These are phyloP conservation scores for Akanthomyces dipterigenus DNA, from an alignment of 2,329 filamentous ascomycete species.

Conservation along the genomic window DNA sequence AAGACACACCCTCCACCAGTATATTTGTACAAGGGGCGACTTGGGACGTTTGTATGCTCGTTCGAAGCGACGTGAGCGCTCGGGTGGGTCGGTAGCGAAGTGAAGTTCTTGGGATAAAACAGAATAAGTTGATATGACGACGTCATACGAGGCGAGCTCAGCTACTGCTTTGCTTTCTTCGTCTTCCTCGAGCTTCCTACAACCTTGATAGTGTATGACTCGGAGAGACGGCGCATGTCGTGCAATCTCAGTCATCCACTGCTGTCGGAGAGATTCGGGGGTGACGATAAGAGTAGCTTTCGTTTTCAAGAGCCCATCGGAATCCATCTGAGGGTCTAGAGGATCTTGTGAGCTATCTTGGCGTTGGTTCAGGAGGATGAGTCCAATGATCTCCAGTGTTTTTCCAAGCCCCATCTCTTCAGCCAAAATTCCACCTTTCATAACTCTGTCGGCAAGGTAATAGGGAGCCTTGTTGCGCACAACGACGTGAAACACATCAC, in stretches of 20 bases:
- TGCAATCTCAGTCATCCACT: slow-evolving; percentile 56
- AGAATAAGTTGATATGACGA: slow-evolving; percentile 59
- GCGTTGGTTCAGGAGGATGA: slow-evolving; percentile 59
- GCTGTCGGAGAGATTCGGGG: slow-evolving; percentile 47
- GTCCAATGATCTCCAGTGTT: slow-evolving; percentile 66
- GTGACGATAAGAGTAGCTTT: slow-evolving; percentile 56
- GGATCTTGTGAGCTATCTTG: slow-evolving; percentile 12
- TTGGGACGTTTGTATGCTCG: slow-evolving; percentile 59
- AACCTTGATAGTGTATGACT: slow-evolving; percentile 51
- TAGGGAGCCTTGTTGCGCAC: slow-evolving; percentile 43
- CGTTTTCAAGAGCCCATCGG: slow-evolving; percentile 35
- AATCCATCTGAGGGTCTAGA: background rate
- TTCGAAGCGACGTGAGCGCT: slow-evolving; percentile 58
- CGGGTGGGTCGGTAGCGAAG: slow-evolving; percentile 63
- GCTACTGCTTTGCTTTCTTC: slow-evolving; percentile 35
- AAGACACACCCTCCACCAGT: slow-evolving; percentile 79
- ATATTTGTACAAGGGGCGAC: slow-evolving; percentile 73
- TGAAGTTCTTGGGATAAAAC: slow-evolving; percentile 76
- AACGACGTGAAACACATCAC: slow-evolving; percentile 55
- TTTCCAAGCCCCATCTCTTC: slow-evolving; percentile 84
- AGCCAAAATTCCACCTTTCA: slow-evolving; percentile 60
- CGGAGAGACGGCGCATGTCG: slow-evolving; percentile 51
- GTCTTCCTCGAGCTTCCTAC: slow-evolving; percentile 28
- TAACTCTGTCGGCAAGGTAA: slow-evolving; percentile 29
- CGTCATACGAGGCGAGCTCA: slow-evolving; percentile 44